These are phyloP conservation scores for Cucumis hystrix DNA, from an alignment of 306 rosid species.

Conservation along the genomic window DNA sequence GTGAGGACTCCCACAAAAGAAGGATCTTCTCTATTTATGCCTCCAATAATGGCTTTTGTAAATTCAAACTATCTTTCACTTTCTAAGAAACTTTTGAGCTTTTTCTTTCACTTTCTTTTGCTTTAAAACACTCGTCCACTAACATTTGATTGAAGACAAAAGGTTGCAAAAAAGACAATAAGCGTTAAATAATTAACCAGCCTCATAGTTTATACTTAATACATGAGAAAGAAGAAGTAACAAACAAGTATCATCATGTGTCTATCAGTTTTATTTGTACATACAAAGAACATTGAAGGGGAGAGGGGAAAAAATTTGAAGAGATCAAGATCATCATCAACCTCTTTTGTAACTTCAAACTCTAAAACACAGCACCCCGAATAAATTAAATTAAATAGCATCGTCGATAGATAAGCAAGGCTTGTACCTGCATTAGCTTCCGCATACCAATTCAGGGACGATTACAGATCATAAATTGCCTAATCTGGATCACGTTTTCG, in stretches of 20 bases:
- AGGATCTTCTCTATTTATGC: neutral
- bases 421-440: neutral
- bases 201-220: neutral
- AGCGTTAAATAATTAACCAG: neutral
- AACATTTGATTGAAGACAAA: neutral
- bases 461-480: neutral
- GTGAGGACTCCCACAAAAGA: neutral
- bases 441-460: neutral
- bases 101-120: neutral
- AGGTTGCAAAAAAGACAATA: neutral
- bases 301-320: neutral
- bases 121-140: neutral
- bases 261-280: conserved; percentile 5
- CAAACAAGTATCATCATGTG: neutral
- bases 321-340: neutral
- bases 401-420: neutral
- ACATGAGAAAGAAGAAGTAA: neutral
- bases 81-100: neutral
- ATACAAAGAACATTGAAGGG: neutral
- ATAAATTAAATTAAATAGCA: neutral
- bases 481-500: neutral
- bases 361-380: neutral
- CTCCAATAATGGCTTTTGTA: neutral
- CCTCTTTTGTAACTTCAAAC: conserved; percentile 1
- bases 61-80: neutral